Percentiles rank a stretch among this genome's conserved stretches.
Evolutionary conservation across 176 grass and related monocot species (phyloP).

Genomic region (Carex myosuroides): DNA sequence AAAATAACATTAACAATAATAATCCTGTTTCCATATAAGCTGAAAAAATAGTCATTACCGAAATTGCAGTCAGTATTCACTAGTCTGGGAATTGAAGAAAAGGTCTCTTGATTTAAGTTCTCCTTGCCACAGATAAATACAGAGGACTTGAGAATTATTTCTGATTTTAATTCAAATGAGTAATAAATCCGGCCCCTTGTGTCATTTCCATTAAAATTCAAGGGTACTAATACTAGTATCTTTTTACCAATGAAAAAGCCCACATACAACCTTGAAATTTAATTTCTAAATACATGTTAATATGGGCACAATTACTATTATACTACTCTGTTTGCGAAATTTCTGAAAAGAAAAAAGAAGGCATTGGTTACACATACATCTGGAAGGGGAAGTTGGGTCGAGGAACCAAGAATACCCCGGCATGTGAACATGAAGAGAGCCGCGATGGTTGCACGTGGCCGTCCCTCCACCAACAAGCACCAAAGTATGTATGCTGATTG

Average conservation of each 20-base stretch:
- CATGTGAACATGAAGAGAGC: constrained; percentile 91
- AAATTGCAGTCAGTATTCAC: not conserved
- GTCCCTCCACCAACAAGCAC: constrained; percentile 58
- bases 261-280: not conserved
- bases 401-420: constrained; percentile 59
- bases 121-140: not conserved
- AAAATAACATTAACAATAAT: not conserved
- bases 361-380: constrained; percentile 12
- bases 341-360: not conserved
- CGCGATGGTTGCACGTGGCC: constrained; percentile 56
- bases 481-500: constrained; percentile 83
- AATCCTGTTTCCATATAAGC: not conserved
- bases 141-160: not conserved
- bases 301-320: not conserved
- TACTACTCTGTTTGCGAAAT: not conserved
- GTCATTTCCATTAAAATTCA: not conserved
- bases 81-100: not conserved
- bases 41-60: not conserved
- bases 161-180: not conserved
- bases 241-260: not conserved
- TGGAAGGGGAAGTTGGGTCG: constrained; percentile 81
- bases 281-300: not conserved
- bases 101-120: not conserved
- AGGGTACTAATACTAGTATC: not conserved
- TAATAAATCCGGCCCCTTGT: not conserved